phyloP scores from a whole-genome alignment of 805 yeast genomes.

The Myxozyma neotropica region DNA sequence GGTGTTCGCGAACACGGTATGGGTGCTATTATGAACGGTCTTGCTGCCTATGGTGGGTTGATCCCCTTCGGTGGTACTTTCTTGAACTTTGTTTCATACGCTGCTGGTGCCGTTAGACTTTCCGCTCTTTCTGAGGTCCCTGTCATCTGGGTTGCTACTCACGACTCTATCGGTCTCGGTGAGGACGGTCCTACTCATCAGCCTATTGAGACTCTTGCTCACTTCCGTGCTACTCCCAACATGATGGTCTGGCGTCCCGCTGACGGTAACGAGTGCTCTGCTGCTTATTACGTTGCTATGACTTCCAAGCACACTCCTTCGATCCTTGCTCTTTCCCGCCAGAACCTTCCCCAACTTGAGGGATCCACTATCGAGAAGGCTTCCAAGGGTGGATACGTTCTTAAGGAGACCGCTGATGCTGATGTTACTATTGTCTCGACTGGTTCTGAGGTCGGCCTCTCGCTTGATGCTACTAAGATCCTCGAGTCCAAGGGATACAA shows the following conservation, averaged over 20 bases:
- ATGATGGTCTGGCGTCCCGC: conserved; percentile 55
- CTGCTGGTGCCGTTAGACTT: conserved; percentile 56
- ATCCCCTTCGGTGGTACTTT: conserved; percentile 96
- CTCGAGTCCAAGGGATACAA: conserved; percentile 67
- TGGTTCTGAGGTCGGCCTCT: conserved; percentile 89
- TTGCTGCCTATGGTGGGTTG: conserved; percentile 83
- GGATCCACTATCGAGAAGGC: conserved; percentile 93
- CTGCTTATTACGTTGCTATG: conserved; percentile 61
- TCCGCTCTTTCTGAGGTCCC: conserved; percentile 52
- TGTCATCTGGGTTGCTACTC: conserved; percentile 57
- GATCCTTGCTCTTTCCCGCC: conserved; percentile 74
- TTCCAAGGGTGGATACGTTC: conserved; percentile 88
- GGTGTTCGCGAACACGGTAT: conserved; percentile 99
- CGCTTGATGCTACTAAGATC: conserved; percentile 78
- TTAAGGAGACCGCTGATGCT: conserved; percentile 59
- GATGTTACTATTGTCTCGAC: conserved; percentile 81
- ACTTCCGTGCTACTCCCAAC: conserved; percentile 57
- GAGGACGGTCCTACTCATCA: conserved; percentile 64
- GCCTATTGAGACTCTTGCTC: conserved; percentile 56
- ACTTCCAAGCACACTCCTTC: conserved; percentile 64
- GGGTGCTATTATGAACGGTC: conserved; percentile 99
- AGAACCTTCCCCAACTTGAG: conserved; percentile 83
- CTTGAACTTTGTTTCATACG: conserved; percentile 80
- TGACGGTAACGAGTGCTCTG: conserved; percentile 56
- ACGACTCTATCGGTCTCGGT: conserved; percentile 60